Percentiles rank a stretch among this genome's conserved stretches.
Evolutionary conservation across 2,329 filamentous ascomycete genomes (phyloP).

Genomic region (Fusarium hostae): DNA sequence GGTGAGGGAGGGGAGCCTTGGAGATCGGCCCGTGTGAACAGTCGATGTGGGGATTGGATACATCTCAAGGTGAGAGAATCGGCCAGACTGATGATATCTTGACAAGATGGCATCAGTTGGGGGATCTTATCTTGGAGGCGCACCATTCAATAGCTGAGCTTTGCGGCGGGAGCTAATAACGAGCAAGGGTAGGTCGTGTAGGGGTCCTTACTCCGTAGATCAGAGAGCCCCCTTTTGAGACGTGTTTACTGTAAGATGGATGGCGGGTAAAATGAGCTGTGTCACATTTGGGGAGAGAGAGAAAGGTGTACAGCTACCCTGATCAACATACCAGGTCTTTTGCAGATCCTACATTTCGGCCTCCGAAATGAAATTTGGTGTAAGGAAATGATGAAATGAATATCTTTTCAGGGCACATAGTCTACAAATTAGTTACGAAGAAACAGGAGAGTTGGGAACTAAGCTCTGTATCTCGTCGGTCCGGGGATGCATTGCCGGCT

Average conservation of each 20-base stretch:
- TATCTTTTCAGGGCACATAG: background rate
- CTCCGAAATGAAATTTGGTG: constrained; percentile 16
- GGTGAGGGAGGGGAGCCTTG: constrained; percentile 4
- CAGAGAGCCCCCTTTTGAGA: background rate
- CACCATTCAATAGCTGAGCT: constrained; percentile 24
- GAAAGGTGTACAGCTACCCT: background rate
- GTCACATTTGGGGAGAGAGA: constrained; percentile 6
- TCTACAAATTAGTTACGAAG: background rate
- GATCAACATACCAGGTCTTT: background rate
- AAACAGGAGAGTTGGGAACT: background rate
- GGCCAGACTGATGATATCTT: constrained; percentile 24
- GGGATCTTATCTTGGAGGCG: constrained; percentile 35
- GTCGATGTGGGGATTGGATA: constrained; percentile 18
- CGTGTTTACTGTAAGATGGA: background rate
- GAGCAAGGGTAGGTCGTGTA: constrained; percentile 2
- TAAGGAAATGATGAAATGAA: background rate
- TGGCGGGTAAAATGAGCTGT: background rate
- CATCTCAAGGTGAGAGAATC: background rate
- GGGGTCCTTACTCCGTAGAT: constrained; percentile 10
- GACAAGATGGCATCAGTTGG: constrained; percentile 40
- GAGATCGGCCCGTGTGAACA: constrained; percentile 43
- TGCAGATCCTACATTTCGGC: background rate
- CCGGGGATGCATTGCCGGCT: constrained; percentile 17
- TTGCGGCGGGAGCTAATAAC: constrained; percentile 22
- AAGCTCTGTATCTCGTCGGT: constrained; percentile 1